Base-by-base conservation (phyloP, 2,329 filamentous ascomycete genomes). In the Passalora sequoiae region DNA sequence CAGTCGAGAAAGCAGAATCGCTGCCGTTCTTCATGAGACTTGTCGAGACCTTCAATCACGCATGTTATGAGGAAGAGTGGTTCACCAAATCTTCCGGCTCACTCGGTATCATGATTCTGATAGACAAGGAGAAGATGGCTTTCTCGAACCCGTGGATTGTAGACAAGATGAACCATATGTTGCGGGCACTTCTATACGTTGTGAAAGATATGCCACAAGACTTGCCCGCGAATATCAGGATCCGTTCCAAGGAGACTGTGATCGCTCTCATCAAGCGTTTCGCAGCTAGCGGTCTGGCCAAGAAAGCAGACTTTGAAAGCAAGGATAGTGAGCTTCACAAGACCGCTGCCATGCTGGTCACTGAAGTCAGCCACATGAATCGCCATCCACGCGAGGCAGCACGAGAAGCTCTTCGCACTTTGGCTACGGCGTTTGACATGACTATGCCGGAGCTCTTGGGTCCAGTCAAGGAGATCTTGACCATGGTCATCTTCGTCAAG, bases 201-300 rank as follows among this genome's bases (percentile, higher is more conserved):
- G 88, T 98, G 70, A 98, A 98, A 68, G 92, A 98, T 62, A 96
- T 96, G 77, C 92, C 94, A 0, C 79, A 86, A 43, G 92, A 98
- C 63, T 75, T 98, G 1, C 91, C 94, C 1, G 89, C 94, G 44
- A 89, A 84, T 60, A 96, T 92, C 2, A 78, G 92, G 25, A 75
- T 83, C 24, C 81, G 87, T 47, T 89, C 92, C 0, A 86, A 94
- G 65, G 77, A 82, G 15, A 94, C 91, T 0, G 73, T 98, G 16
- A 39, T 60, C 13, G 83, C 91, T 56, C 76, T 86, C 30, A 78
- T 97, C 21, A 74, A 96, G 24, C 75, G 77, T 45, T 81, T 83
- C 44, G 89, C 89, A 61, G 89, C 85, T 30, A 86, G 86, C 66
- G 81, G 80, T 43, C 32, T 53, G 12, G 77, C 83, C 47, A 82